Base-by-base conservation (phyloP, 768 basidiomycete species). In the Dioszegia crocea region DNA sequence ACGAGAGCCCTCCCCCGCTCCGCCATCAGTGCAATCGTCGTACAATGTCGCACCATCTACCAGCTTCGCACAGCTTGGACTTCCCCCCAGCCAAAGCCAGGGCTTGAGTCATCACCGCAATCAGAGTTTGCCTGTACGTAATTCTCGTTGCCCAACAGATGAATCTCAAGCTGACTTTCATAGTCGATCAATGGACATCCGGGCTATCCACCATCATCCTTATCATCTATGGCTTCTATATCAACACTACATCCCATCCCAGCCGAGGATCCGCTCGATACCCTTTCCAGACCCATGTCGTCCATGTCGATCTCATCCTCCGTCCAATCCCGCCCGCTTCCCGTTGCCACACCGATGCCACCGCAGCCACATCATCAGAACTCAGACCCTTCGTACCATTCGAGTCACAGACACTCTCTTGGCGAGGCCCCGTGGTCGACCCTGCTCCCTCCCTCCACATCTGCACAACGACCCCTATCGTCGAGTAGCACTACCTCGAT, bases 41-140 rank as follows among this genome's bases (percentile, higher is more conserved):
- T 21, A 53, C 9, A 36, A 21, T 31, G 33, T 64, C 21, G 52
- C 56, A 17, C 49, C 60, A 0, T 66, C 68, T 1, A 59, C 44
- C 29, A 67, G 62, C 56, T 73, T 73, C 58, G 66, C 66, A 4
- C 56, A 73, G 41, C 52, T 73, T 8, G 71, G 71, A 36, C 41
- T 73, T n/a, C 71, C 67, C 11, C 62, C 71, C 0, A 62, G 64
- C 19, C 70, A 69, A n/a, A n/a, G n/a, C n/a, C n/a, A n/a, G n/a
- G n/a, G n/a, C n/a, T n/a, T n/a, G 53, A 62, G 64, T 16, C 70
- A 72, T 60, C 23, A 48, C 12, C 31, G 56, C 26, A 59, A 61
- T 38, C 65, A 69, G 17, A 62, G 57, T 38, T 31, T 62, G 44
- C 61, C 64, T 31, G 70, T 71, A 60, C 68, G 68, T 67, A 8